Evolutionary conservation across 176 grass and related monocot genomes (phyloP).

Genomic region (Aegilops speltoides): DNA sequence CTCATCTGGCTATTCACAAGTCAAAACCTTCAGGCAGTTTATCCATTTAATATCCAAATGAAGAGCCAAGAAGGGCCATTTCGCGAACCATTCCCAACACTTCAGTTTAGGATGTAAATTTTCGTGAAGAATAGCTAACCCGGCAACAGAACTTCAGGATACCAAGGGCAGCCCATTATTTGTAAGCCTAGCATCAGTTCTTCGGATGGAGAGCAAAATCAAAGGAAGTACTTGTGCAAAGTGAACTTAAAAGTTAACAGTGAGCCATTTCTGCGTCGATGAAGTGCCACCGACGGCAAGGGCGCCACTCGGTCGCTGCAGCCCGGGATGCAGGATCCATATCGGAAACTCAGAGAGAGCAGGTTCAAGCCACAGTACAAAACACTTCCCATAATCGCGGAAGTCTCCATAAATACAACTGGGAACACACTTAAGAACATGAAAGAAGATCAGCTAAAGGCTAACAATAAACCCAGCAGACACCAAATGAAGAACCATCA

Average conservation of each 20-base stretch:
- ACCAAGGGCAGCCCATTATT: background rate
- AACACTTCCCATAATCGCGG: background rate
- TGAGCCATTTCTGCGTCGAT: background rate
- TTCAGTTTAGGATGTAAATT: background rate
- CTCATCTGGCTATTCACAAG: conserved; percentile 50
- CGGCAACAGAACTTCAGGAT: background rate
- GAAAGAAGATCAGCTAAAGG: background rate
- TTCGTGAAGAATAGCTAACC: background rate
- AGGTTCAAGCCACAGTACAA: background rate
- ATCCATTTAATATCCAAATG: conserved; percentile 62
- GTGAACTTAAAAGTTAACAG: background rate
- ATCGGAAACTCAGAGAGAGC: too few species aligned
- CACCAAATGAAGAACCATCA: background rate
- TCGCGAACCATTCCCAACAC: conserved; percentile 47
- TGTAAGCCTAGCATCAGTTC: background rate
- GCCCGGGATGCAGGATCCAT: background rate
- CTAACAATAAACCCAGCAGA: background rate
- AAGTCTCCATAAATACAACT: background rate
- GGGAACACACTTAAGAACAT: too few species aligned
- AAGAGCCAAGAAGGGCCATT: conserved; percentile 56
- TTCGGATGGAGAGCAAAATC: background rate
- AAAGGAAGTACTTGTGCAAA: background rate
- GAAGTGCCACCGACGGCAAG: background rate
- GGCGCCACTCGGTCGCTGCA: background rate
- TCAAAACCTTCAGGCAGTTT: conserved; percentile 65